Percentiles rank a stretch among this genome's conserved stretches.
Conservation (phyloP, 2,329 filamentous ascomycete species). For the Colletotrichum tanaceti region DNA sequence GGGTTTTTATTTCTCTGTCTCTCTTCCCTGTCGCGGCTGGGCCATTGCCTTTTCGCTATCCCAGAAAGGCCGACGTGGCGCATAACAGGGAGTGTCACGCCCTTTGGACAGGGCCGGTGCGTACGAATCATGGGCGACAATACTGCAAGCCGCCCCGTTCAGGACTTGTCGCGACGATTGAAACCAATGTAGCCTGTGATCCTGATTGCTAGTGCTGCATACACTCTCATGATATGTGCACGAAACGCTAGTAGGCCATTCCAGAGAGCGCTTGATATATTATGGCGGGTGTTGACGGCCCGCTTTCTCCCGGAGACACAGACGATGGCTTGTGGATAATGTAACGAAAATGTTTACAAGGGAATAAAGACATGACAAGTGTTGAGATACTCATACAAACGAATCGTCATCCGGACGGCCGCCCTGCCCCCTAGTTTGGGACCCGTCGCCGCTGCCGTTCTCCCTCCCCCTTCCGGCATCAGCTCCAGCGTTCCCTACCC, state of each 20-base stretch:
- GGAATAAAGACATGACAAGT: slow-evolving; percentile 36
- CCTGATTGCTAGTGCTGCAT: neutral
- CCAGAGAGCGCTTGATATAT: neutral
- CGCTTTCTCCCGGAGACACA: neutral
- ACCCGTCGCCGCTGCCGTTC: slow-evolving; percentile 15
- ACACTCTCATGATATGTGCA: neutral
- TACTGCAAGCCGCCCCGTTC: neutral
- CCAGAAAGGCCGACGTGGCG: neutral
- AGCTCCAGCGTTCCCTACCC: neutral
- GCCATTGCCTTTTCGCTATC: no score
- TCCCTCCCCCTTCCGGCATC: slow-evolving; percentile 7
- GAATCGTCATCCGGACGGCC: slow-evolving; percentile 44
- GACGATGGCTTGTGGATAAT: neutral
- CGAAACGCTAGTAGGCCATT: neutral
- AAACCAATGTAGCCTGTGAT: neutral
- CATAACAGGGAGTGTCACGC: neutral
- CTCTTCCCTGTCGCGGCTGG: neutral
- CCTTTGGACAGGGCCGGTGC: neutral
- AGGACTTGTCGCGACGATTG: neutral
- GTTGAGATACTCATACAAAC: slow-evolving; percentile 48
- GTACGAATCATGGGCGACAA: neutral
- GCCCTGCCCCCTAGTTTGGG: slow-evolving; percentile 28
- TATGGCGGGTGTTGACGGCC: neutral
- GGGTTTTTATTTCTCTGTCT: no score
- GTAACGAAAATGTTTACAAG: slow-evolving; percentile 28